Evolutionary conservation across 192 early-diverging fungal genomes (phyloP), one percentile per base, ranked within the genome.

Genomic region (Gamsiella multidivaricata): DNA sequence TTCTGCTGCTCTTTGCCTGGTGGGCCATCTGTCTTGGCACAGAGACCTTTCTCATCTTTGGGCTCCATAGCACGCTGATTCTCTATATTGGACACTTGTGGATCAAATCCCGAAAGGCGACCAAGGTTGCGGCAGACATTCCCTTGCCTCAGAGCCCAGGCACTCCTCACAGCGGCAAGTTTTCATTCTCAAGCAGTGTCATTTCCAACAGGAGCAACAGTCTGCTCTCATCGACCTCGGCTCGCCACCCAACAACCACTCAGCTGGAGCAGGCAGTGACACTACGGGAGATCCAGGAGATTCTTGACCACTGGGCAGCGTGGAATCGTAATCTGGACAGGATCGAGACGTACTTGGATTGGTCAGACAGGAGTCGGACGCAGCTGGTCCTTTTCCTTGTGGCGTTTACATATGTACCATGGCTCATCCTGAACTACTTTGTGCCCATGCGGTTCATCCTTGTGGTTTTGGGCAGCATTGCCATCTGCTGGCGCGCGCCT

Each of bases 1-100:
- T 81, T 18, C 55, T 84, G 11, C 46, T 84, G 2, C 70, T 84
- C 43, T 70, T 81, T 45, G 59, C 75, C 33, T 84, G 83, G 83
- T 84, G 83, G 83, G 65, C 69, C 29, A 28, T 81, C 51, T 84
- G 83, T 22, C 70, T 81, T 31, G 81, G 69, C 26, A 70, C 80
- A 36, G 69, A 70, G 46, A 49, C 67, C 14, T 66, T 84, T 26
- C 42, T 81, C 31, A 68, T 81, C 50, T 75, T 54, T 65, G 80
- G 80, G 10, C 42, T 75, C 12, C 80, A 79, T 50, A 20, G 72
- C 12, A 26, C 65, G 12, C 43, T 81, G 29, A 63, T 84, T 18
- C 33, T 62, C 12, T 79, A 79, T 34, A 67, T 71, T 5, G 55
- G 65, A 33, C 72, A 69, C 29, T 39, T 60, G 32, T 84, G 83